Evolutionary conservation across 2,329 filamentous ascomycete genomes (phyloP).

Genomic region (Madurella fahalii): DNA sequence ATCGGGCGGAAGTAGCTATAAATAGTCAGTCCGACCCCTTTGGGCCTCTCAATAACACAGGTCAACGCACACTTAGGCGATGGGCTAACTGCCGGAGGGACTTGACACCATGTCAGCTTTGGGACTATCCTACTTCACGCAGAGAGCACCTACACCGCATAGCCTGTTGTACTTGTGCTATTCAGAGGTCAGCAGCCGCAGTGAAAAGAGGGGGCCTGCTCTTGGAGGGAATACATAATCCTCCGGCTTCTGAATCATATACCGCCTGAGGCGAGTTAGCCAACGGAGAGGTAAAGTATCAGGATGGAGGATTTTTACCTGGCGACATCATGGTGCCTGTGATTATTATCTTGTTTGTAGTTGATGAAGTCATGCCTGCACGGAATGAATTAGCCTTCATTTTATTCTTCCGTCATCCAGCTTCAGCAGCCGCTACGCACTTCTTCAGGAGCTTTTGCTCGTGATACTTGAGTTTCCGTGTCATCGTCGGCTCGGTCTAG

Average conservation of each 20-base stretch:
- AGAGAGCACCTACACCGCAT: conserved; percentile 56
- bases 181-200: conserved; percentile 35
- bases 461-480: conserved; percentile 93
- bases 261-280: conserved; percentile 53
- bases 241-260: conserved; percentile 84
- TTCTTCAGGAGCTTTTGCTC: conserved; percentile 72
- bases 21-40: neutral
- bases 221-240: conserved; percentile 34
- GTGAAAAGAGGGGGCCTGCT: neutral
- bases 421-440: conserved; percentile 4
- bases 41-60: no score
- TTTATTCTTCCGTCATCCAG: neutral
- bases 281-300: neutral
- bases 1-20: conserved; percentile 65
- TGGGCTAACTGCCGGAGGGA: conserved; percentile 89
- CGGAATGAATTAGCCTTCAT: conserved; percentile 38
- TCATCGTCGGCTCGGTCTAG: conserved; percentile 56
- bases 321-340: conserved; percentile 68
- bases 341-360: conserved; percentile 82
- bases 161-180: conserved; percentile 66
- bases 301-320: conserved; percentile 34
- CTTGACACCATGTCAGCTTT: conserved; percentile 40
- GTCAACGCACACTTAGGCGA: conserved; percentile 55
- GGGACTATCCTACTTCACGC: neutral
- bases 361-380: conserved; percentile 81